Conservation (phyloP, 805 yeast genomes). For the Blastobotrys robertii region DNA sequence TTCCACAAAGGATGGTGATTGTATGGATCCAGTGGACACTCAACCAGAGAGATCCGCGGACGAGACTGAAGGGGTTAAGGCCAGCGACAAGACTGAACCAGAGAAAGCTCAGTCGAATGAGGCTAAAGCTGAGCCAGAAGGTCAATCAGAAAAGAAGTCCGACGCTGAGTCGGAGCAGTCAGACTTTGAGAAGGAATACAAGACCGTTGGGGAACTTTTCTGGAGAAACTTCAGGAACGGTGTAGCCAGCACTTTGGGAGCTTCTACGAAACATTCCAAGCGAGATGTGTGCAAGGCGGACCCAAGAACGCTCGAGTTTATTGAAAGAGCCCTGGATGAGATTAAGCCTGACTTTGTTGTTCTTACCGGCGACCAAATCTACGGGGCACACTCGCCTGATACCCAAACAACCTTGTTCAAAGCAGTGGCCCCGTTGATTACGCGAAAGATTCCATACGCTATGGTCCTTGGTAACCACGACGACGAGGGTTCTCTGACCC, state of each 20-base stretch:
- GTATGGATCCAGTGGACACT: conserved; percentile 48
- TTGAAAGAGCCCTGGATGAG: conserved; percentile 51
- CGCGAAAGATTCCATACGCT: conserved; percentile 70
- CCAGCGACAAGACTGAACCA: too few species aligned
- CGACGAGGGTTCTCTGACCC: conserved; percentile 64
- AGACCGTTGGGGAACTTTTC: neutral
- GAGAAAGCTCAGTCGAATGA: too few species aligned
- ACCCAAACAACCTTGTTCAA: conserved; percentile 75
- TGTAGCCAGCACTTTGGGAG: too few species aligned
- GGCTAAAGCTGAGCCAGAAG: too few species aligned
- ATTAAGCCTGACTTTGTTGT: conserved; percentile 84
- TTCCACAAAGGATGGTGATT: conserved; percentile 72
- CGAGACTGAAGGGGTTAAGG: too few species aligned
- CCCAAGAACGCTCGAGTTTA: conserved; percentile 51
- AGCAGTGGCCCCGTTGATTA: conserved; percentile 59
- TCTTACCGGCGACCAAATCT: conserved; percentile 84
- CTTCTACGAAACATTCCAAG: conserved; percentile 8
- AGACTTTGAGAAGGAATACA: neutral
- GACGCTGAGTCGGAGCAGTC: too few species aligned
- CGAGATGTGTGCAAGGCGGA: conserved; percentile 63
- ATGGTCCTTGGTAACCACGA: conserved; percentile 90
- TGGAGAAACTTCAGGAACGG: too few species aligned
- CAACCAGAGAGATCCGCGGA: conserved; percentile 23
- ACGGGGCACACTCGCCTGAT: conserved; percentile 73
- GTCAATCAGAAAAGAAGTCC: too few species aligned